Evolutionary conservation across 2,329 filamentous ascomycete genomes (phyloP).

Genomic region (Sclerotinia borealis): DNA sequence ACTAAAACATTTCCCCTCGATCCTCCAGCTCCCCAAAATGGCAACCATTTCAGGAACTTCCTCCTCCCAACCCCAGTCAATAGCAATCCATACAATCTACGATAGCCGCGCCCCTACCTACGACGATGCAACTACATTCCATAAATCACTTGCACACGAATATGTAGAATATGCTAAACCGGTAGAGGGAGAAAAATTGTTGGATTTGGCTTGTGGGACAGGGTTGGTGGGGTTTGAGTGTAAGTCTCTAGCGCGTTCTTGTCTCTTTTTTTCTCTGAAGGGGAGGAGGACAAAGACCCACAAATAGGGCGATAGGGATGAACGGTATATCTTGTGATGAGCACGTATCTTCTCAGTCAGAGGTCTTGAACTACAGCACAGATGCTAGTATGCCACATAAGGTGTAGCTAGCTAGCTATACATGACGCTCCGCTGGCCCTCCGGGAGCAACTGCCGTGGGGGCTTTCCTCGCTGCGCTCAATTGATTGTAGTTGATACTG

Average conservation of each 20-base stretch:
- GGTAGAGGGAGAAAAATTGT: not conserved
- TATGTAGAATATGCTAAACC: not conserved
- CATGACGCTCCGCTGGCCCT: no score
- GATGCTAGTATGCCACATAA: no score
- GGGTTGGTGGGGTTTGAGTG: not conserved
- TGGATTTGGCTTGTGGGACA: constrained; percentile 7
- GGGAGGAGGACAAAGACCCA: not conserved
- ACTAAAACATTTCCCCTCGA: no score
- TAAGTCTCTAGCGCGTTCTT: not conserved
- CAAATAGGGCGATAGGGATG: not conserved
- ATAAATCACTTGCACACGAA: not conserved
- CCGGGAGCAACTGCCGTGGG: no score
- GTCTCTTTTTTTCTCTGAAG: not conserved
- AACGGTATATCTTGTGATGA: not conserved
- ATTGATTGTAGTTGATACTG: no score
- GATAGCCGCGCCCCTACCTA: not conserved
- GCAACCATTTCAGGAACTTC: not conserved
- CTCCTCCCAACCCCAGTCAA: not conserved
- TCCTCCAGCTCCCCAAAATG: no score
- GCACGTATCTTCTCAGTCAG: not conserved
- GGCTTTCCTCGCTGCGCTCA: no score
- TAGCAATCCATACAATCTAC: not conserved
- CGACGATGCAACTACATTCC: not conserved
- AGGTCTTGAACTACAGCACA: no score
- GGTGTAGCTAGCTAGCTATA: no score